Base-by-base conservation (phyloP, 2,329 filamentous ascomycete species). In the Zasmidium citrigriseum region DNA sequence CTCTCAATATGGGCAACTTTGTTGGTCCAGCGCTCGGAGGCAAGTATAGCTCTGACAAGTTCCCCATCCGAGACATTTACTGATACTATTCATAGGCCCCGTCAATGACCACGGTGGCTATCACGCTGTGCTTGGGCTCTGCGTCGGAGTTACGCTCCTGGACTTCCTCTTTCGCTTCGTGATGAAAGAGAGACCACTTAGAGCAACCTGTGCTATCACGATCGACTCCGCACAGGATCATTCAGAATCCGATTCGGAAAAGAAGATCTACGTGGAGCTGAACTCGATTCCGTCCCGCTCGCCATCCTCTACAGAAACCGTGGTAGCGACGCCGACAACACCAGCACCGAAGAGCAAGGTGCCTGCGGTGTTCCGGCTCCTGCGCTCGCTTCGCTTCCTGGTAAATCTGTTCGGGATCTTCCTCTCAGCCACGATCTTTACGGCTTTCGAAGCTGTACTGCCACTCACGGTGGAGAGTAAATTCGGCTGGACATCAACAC, bases 11-110 rank as follows among this genome's bases (percentile, higher is more conserved):
- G 4, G 87, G 83, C 0, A 78, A 86, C 46, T 75, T 91, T 27
- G 69, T 87, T 4, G 84, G 84, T 0, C 89, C 89, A 0, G 73
- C 89, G 11, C 76, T 91, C 1, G 89, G 89, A 1, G 88, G 89
- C 2, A 76, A 88, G 0, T n/a, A n/a, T n/a, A n/a, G n/a, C n/a
- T n/a, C n/a, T n/a, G n/a, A n/a, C n/a, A n/a, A n/a, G n/a, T n/a
- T n/a, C n/a, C n/a, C n/a, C n/a, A n/a, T n/a, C n/a, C n/a, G n/a
- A n/a, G n/a, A n/a, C n/a, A n/a, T n/a, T n/a, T n/a, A n/a, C n/a
- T n/a, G n/a, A n/a, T n/a, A n/a, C n/a, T n/a, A n/a, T n/a, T n/a
- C n/a, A n/a, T n/a, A n/a, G n/a, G n/a, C n/a, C n/a, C n/a, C n/a
- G 81, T 90, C 0, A 90, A 89, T 65, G 79, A 80, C 12, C 73